Conservation (phyloP, 192 early-diverging fungal genomes). For the Phlyctochytrium arcticum region DNA sequence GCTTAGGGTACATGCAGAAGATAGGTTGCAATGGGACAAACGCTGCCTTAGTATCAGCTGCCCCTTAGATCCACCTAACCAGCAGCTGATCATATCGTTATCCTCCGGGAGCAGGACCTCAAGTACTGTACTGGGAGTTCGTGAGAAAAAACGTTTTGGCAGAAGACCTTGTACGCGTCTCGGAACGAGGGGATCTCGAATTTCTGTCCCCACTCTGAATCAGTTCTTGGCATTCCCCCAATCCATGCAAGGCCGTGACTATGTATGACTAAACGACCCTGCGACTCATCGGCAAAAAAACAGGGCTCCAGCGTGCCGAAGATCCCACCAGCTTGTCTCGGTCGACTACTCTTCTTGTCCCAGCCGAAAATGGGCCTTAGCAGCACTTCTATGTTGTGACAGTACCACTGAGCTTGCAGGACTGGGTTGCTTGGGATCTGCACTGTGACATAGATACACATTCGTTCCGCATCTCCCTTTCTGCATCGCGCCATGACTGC, state of each 20-base stretch:
- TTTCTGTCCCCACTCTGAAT: neutral
- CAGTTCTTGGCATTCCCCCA: slow-evolving; percentile 1
- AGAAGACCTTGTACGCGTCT: neutral
- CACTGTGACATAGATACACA: too few species aligned
- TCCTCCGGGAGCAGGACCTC: neutral
- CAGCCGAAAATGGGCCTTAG: neutral
- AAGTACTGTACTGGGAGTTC: neutral
- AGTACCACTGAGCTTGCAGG: too few species aligned
- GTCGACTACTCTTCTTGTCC: neutral
- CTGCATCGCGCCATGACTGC: too few species aligned
- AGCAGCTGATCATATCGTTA: too few species aligned
- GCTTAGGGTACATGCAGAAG: slow-evolving; percentile 8
- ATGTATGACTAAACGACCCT: neutral
- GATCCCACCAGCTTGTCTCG: slow-evolving; percentile 1
- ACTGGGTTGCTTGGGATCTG: too few species aligned
- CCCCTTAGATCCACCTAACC: neutral
- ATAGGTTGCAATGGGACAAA: too few species aligned
- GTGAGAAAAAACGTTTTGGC: neutral
- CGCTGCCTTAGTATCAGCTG: slow-evolving; percentile 10
- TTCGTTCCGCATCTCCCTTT: too few species aligned
- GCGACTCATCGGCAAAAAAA: neutral
- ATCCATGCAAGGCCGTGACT: neutral
- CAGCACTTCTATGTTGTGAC: slow-evolving; percentile 18
- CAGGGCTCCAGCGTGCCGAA: slow-evolving; percentile 5
- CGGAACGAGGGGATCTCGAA: slow-evolving; percentile 1